A percentile compares a stretch with the other conserved stretches of the same genome.
Conservation (phyloP, 495 filamentous ascomycete genomes). For the Penicillium subrubescens region DNA sequence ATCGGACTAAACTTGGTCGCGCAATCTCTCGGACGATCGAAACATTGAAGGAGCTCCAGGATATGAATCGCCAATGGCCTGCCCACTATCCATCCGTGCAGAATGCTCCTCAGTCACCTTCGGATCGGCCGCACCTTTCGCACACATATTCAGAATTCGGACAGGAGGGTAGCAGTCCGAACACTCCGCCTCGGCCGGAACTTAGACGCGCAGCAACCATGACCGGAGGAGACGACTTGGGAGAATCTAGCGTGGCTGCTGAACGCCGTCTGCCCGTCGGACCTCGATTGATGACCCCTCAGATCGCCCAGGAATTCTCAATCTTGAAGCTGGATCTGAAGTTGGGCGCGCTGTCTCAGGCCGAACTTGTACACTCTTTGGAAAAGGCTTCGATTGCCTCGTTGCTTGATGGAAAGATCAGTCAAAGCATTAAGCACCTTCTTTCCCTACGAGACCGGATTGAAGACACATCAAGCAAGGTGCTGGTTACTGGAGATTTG, state of each 20-base stretch:
- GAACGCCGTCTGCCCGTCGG: conserved; percentile 59
- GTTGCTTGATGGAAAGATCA: conserved; percentile 90
- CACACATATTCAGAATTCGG: conserved; percentile 54
- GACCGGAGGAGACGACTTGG: conserved; percentile 57
- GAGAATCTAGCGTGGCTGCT: conserved; percentile 72
- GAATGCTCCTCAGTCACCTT: conserved; percentile 50
- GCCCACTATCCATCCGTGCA: conserved; percentile 92
- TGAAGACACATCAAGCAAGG: conserved; percentile 96
- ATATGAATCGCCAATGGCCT: conserved; percentile 89
- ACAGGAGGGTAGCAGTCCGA: conserved; percentile 33
- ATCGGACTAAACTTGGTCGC: conserved; percentile 79
- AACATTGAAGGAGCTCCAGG: conserved; percentile 74
- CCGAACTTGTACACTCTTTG: conserved; percentile 93
- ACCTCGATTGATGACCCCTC: conserved; percentile 81
- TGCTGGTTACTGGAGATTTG: conserved; percentile 93
- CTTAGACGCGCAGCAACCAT: conserved; percentile 74
- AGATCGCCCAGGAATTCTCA: conserved; percentile 94
- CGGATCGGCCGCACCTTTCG: conserved; percentile 48
- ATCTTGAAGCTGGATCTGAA: conserved; percentile 94
- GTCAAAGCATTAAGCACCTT: conserved; percentile 88
- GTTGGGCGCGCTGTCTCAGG: conserved; percentile 78
- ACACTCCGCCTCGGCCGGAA: conserved; percentile 50
- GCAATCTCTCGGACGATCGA: conserved; percentile 85
- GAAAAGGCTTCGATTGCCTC: conserved; percentile 90
- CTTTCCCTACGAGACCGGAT: conserved; percentile 86